These are phyloP conservation scores for Candida chauliodis DNA, from an alignment of 805 yeast species.

Conservation along the genomic window DNA sequence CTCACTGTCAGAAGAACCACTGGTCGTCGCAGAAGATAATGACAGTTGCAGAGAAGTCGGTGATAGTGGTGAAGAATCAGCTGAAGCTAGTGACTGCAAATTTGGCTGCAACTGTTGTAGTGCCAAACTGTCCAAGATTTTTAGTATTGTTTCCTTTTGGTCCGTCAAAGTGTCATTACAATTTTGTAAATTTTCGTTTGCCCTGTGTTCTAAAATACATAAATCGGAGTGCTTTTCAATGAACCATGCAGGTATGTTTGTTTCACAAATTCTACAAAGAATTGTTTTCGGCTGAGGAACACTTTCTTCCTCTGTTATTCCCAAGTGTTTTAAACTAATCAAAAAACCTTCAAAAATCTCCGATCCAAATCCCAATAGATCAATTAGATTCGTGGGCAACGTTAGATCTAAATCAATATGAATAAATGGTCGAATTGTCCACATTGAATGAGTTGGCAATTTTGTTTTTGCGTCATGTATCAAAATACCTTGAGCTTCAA, in stretches of 20 bases:
- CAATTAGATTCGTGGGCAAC: conserved; percentile 66
- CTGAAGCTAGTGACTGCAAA: neutral
- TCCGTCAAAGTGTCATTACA: conserved; percentile 76
- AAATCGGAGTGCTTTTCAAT: conserved; percentile 85
- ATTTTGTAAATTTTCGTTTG: conserved; percentile 70
- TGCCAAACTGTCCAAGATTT: conserved; percentile 39
- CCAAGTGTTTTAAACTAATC: conserved; percentile 57
- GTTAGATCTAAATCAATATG: conserved; percentile 63
- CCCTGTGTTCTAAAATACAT: conserved; percentile 80
- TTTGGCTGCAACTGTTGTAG: conserved; percentile 15
- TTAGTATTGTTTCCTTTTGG: conserved; percentile 52
- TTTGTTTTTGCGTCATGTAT: conserved; percentile 59
- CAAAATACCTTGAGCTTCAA: conserved; percentile 92
- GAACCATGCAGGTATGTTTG: conserved; percentile 93
- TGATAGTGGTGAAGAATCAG: conserved; percentile 7
- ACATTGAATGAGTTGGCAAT: conserved; percentile 79
- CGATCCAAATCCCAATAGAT: conserved; percentile 84
- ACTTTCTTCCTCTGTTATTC: conserved; percentile 56
- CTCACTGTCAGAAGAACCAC: conserved; percentile 13
- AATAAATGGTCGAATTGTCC: conserved; percentile 81
- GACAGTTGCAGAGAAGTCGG: conserved; percentile 14
- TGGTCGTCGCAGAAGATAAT: conserved; percentile 14
- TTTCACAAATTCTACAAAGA: conserved; percentile 90
- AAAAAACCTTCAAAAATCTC: conserved; percentile 77
- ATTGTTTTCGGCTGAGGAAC: conserved; percentile 80